Base-by-base conservation (phyloP, 176 grass and related monocot genomes). In the Eleusine indica region DNA sequence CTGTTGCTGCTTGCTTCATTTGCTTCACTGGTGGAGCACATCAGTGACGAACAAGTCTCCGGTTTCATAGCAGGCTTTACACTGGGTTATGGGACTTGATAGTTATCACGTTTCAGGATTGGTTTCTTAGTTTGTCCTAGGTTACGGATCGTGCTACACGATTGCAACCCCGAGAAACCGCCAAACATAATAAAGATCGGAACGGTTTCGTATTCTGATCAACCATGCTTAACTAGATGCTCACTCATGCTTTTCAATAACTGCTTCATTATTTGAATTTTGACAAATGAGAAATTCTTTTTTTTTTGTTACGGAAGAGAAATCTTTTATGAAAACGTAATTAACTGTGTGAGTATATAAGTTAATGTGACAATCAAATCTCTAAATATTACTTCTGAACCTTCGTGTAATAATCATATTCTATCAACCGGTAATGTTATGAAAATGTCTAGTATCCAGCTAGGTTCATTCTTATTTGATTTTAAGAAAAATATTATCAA, bases 151-250 rank as follows among this genome's bases (percentile, higher is more conserved):
- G 22, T 53, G 46, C 38, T 2, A 5, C 14, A 15, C 70, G 70
- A 8, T 47, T 68, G 46, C 30, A 80, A 10, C 15, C 1, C 13
- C 12, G 14, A 73, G 14, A 73, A 4, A 13, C 47, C n/a, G 5
- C 43, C 43, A 25, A 5, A 22, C 21, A 71, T 14, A 3, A 48
- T 16, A 18, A 2, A 29, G 10, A 13, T 46, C 3, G 68, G 7
- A 13, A 21, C 68, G 11, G 11, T 7, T 69, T 69, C 38, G 30
- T 58, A 67, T 68, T 67, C 30, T 70, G 66, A 81, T 38, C 77
- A 52, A 79, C 16, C 44, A 79, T 58, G 37, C 32, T 35, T 35
- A 35, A 19, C 66, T 70, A 58, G 14, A 42, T 18, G 17, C 66
- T 44, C 66, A 73, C 69, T 72, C 53, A 73, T 73, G 56, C 8